Evolutionary conservation across 192 early-diverging fungal species (phyloP).

Genomic region (Coemansia guatemalensis): DNA sequence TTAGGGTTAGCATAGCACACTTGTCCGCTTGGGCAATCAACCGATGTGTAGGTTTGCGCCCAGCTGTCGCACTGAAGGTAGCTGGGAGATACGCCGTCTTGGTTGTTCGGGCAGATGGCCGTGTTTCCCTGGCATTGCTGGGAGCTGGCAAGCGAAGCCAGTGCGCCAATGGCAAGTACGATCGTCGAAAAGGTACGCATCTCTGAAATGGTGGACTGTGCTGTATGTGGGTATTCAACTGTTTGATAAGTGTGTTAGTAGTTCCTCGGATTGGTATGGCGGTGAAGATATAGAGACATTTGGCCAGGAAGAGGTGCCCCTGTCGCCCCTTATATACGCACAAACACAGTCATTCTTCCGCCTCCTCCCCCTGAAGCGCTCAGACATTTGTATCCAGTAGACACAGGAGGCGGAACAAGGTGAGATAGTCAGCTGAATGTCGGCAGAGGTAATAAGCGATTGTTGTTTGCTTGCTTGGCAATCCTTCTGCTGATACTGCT

Average conservation of each 20-base stretch:
- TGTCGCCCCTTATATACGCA: background rate
- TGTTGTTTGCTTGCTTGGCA: background rate
- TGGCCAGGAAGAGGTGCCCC: background rate
- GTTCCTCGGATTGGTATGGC: background rate
- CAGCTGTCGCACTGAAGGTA: slow-evolving; percentile 49
- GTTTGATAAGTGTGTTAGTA: background rate
- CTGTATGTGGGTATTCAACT: background rate
- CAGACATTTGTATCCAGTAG: background rate
- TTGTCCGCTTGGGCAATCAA: slow-evolving; percentile 33
- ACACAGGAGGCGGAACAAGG: background rate
- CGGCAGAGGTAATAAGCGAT: background rate
- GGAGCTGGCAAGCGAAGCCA: slow-evolving; percentile 9
- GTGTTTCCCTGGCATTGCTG: slow-evolving; percentile 39
- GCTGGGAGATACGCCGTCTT: slow-evolving; percentile 38
- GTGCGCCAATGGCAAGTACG: slow-evolving; percentile 16
- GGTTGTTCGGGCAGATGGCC: slow-evolving; percentile 37
- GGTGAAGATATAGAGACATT: background rate
- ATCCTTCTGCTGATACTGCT: background rate
- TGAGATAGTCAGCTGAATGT: background rate
- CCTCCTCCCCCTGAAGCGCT: background rate
- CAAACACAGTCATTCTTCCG: background rate
- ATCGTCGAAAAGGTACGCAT: slow-evolving; percentile 11
- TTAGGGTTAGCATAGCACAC: slow-evolving; percentile 51
- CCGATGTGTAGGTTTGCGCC: slow-evolving; percentile 27
- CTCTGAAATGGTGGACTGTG: background rate